Base-by-base conservation (phyloP, 2,329 filamentous ascomycete species). In the Gnomoniopsis sp. region DNA sequence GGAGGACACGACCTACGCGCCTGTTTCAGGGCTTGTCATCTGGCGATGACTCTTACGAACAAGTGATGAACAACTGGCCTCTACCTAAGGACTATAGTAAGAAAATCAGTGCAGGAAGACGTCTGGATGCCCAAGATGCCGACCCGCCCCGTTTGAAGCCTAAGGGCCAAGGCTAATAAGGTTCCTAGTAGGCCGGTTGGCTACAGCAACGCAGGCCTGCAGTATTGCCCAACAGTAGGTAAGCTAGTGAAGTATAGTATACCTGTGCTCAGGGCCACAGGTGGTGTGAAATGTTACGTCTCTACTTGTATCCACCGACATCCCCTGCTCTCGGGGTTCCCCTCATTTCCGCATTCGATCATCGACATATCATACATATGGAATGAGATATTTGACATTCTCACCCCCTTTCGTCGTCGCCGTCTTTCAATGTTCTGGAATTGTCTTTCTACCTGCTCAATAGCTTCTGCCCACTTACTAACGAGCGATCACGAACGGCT, bases 271-370 rank as follows among this genome's bases (percentile, higher is more conserved):
- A 30, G 26, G 26, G 26, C 26, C 26, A 8, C 26, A 30, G 4
- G 26, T 30, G 26, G 26, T 30, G 26, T 22, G 23, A 15, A 17
- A 21, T 15, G 30, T 21, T 22, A 55, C 53, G 53, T 56, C 53
- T 49, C 49, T 55, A n/a, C 21, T 47, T 47, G 46, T 38, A 14
- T 30, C 22, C 41, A n/a, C n/a, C 41, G 12, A n/a, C 38, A 12
- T 41, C n/a, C 14, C 14, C 14, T 41, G 38, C 14, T n/a, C 26
- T 21, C 10, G 33, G 21, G 53, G 8, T 11, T 14, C 53, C 44
- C 53, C 53, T 56, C 53, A 47, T 56, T 56, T 56, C 53, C 53
- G 19, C 10, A 49, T 55, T 47, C 8, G 53, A 41, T 46, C 43
- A 33, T 22, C 11, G 19, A 30, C 21, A 48, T 47, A 33, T 38